Evolutionary conservation across 2,329 filamentous ascomycete genomes (phyloP).

Genomic region (Penicillium sumatraense): DNA sequence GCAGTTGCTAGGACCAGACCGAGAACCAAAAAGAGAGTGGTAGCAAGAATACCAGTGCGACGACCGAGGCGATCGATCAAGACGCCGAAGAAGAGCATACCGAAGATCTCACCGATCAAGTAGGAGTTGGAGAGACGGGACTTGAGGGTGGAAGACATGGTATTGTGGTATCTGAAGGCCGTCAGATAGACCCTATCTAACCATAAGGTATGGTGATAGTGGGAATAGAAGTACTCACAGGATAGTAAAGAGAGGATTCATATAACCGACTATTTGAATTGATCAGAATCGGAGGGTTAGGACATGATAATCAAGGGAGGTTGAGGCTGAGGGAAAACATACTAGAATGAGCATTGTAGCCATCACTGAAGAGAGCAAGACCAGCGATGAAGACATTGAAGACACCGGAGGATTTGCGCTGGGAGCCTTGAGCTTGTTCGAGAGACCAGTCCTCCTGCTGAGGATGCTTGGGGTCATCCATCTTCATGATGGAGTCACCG

Average conservation of each 20-base stretch:
- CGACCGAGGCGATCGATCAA: slow-evolving; percentile 57
- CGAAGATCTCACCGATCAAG: slow-evolving; percentile 61
- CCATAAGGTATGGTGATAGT: not conserved
- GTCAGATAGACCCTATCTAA: not conserved
- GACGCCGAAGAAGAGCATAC: slow-evolving; percentile 60
- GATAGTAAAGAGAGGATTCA: slow-evolving; percentile 40
- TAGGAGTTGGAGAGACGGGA: slow-evolving; percentile 60
- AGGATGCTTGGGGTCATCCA: slow-evolving; percentile 4
- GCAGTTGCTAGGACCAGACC: slow-evolving; percentile 55
- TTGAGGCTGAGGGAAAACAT: not conserved
- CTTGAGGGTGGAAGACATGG: slow-evolving; percentile 47
- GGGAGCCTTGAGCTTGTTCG: slow-evolving; percentile 7
- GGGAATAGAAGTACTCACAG: slow-evolving; percentile 26
- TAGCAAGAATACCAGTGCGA: slow-evolving; percentile 52
- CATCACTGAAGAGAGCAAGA: slow-evolving; percentile 44
- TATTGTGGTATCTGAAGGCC: slow-evolving; percentile 32
- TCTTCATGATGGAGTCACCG: slow-evolving; percentile 17
- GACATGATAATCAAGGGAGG: not conserved
- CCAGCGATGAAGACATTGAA: slow-evolving; percentile 43
- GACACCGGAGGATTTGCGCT: slow-evolving; percentile 28
- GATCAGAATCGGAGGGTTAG: not conserved
- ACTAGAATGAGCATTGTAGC: slow-evolving; percentile 46
- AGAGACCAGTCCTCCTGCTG: slow-evolving; percentile 10
- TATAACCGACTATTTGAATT: slow-evolving; percentile 32
- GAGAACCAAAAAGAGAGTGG: slow-evolving; percentile 53